Conservation (phyloP, 2,329 filamentous ascomycete species). For the Dendrostoma leiphaemia region DNA sequence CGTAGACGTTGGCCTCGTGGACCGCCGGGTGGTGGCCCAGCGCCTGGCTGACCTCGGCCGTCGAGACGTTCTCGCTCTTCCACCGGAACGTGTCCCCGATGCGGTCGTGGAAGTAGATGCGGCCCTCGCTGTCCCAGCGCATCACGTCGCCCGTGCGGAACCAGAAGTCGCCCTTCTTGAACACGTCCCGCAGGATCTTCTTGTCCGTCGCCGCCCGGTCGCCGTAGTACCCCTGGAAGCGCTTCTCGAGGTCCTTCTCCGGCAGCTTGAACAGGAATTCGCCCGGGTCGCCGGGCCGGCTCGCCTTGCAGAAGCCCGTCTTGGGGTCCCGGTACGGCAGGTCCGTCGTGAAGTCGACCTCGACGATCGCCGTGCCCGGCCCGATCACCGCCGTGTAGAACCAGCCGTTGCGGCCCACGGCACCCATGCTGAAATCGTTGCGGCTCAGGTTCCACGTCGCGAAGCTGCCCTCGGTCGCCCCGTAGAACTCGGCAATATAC, state of each 20-base stretch:
- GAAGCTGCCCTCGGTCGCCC: conserved; percentile 69
- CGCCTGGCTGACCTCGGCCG: conserved; percentile 75
- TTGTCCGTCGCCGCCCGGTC: conserved; percentile 67
- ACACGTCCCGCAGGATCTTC: conserved; percentile 73
- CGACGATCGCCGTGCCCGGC: conserved; percentile 55
- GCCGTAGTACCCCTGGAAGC: conserved; percentile 81
- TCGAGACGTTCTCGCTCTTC: conserved; percentile 84
- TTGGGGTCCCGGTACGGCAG: conserved; percentile 63
- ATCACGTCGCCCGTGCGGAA: conserved; percentile 84
- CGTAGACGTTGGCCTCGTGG: conserved; percentile 82
- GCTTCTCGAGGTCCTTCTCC: conserved; percentile 55
- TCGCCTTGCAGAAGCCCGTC: conserved; percentile 66
- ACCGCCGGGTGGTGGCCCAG: conserved; percentile 66
- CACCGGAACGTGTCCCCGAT: conserved; percentile 77
- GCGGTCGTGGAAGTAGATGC: conserved; percentile 77
- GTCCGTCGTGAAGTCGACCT: conserved; percentile 71
- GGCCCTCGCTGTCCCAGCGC: conserved; percentile 66
- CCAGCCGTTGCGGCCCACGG: conserved; percentile 71
- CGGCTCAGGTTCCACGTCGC: conserved; percentile 71
- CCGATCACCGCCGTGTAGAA: conserved; percentile 57
- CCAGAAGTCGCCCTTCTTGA: conserved; percentile 74
- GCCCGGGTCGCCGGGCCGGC: conserved; percentile 62
- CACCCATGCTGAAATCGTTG: conserved; percentile 73
- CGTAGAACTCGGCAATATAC: conserved; percentile 77
- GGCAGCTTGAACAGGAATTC: conserved; percentile 76